phyloP scores from a whole-genome alignment of 495 filamentous ascomycete genomes.

The Glarea lozoyensis region DNA sequence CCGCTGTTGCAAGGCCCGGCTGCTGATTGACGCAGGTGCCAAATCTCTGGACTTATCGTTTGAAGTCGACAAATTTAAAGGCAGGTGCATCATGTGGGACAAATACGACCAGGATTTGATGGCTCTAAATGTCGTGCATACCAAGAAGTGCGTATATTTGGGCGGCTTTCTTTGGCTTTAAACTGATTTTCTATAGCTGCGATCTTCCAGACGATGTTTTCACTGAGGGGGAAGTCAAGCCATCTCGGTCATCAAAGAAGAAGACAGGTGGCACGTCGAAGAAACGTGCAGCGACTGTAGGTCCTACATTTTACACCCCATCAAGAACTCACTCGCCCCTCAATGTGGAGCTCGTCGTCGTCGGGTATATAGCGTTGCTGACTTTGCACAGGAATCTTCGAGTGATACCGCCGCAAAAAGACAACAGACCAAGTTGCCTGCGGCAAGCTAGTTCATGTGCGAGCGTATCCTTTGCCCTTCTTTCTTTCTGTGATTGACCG shows the following conservation, averaged over 20 bases:
- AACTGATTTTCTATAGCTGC: slow-evolving; percentile 44
- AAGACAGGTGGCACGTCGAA: slow-evolving; percentile 21
- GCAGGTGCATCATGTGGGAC: slow-evolving; percentile 54
- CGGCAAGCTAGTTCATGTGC: slow-evolving; percentile 26
- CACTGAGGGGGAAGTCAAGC: slow-evolving; percentile 65
- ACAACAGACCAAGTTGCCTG: slow-evolving; percentile 27
- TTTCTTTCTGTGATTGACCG: slow-evolving; percentile 14
- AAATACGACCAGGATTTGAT: slow-evolving; percentile 56
- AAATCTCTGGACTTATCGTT: slow-evolving; percentile 60
- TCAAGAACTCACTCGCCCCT: no score
- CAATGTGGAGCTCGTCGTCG: no score
- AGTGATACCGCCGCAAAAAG: slow-evolving; percentile 26
- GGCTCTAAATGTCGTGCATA: slow-evolving; percentile 62
- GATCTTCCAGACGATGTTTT: slow-evolving; percentile 89
- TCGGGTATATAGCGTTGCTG: slow-evolving; percentile 9
- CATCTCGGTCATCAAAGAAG: slow-evolving; percentile 49
- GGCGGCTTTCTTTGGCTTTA: neutral
- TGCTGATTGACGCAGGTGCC: slow-evolving; percentile 29
- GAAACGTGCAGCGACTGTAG: slow-evolving; percentile 17
- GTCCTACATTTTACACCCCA: neutral
- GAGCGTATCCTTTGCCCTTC: slow-evolving; percentile 3
- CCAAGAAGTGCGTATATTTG: slow-evolving; percentile 55
- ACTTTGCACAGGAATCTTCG: slow-evolving; percentile 23
- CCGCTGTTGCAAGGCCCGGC: slow-evolving; percentile 32
- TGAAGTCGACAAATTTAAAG: slow-evolving; percentile 67